Evolutionary conservation across 306 rosid species (phyloP), one percentile per base, ranked within the genome.

Genomic region (Gastrolobium villosum): DNA sequence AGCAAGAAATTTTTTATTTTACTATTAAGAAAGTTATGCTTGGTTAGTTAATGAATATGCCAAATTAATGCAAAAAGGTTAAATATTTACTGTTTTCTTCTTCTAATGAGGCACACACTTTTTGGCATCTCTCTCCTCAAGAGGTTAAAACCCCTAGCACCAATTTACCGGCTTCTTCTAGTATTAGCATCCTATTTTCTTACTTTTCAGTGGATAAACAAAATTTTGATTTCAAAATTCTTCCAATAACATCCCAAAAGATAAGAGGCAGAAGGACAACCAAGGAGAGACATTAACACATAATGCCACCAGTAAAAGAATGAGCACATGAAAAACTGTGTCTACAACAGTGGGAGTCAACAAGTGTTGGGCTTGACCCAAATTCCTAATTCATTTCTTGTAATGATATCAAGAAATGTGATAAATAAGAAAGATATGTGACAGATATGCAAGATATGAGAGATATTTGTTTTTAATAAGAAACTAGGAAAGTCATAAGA

Each of bases 91-190:
- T 35, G 10, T 45, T 75, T 74, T 61, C 48, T 9, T 35, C 36
- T 7, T 34, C 48, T 11, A 73, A 57, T 7, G 55, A 43, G 45
- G 20, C 45, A 28, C 36, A 45, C 31, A 44, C 10, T 31, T 31
- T 56, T 41, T 56, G 32, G 9, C 20, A 39, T 5, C 3, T 40
- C 35, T 65, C n/a, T 30, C 5, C 65, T 28, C 72, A 34, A 40
- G 56, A 43, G 2, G 13, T 11, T 43, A 54, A 65, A 64, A 76
- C 64, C 45, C 9, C 41, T 4, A 26, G 65, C 30, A 3, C 20
- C 54, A 76, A 53, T 53, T 40, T 11, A 65, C 46, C 56, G 69
- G 44, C 41, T 41, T 32, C 55, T 36, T 41, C 39, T 72, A 20
- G 7, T 72, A 7, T 26, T 28, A 30, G 13, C 44, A 34, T 36